These are phyloP conservation scores for Periconia sp. DNA, from an alignment of 2,329 filamentous ascomycete species.

Conservation along the genomic window DNA sequence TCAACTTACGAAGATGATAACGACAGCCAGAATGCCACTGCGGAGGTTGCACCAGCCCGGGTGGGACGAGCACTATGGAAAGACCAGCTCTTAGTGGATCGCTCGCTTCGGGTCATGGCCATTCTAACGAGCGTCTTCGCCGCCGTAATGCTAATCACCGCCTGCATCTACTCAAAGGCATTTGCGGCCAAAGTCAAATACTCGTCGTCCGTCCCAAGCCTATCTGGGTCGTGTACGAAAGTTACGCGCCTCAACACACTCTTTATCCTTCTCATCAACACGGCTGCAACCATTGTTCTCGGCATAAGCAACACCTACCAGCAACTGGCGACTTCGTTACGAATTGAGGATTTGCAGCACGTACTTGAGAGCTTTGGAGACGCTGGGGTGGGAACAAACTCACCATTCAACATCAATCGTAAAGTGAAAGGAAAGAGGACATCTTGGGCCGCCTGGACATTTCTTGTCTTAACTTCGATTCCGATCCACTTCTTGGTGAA, in stretches of 20 bases:
- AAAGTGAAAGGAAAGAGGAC: conserved; percentile 21
- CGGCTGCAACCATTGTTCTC: conserved; percentile 32
- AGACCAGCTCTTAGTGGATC: conserved; percentile 33
- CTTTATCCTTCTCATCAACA: conserved; percentile 29
- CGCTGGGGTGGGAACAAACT: conserved; percentile 33
- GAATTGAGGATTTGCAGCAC: conserved; percentile 26
- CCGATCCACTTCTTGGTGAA: conserved; percentile 35
- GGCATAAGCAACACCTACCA: conserved; percentile 38
- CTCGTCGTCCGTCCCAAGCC: conserved; percentile 26
- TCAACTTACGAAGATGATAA: too few species aligned
- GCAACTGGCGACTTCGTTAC: conserved; percentile 32
- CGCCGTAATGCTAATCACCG: conserved; percentile 21
- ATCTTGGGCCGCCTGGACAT: conserved; percentile 30
- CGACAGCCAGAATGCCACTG: too few species aligned
- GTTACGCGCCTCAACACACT: conserved; percentile 24
- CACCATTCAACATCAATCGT: conserved; percentile 33
- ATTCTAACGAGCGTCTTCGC: conserved; percentile 19
- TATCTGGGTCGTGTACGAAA: conserved; percentile 17
- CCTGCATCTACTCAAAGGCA: conserved; percentile 9
- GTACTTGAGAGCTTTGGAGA: conserved; percentile 31
- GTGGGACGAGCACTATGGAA: conserved; percentile 29
- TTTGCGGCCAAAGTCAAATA: conserved; percentile 22
- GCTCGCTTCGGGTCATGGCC: conserved; percentile 28
- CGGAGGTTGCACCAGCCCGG: conserved; percentile 24
- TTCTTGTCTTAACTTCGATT: conserved; percentile 25